Conservation (phyloP, 106 monocot species). For the Apostasia shenzhenica region DNA sequence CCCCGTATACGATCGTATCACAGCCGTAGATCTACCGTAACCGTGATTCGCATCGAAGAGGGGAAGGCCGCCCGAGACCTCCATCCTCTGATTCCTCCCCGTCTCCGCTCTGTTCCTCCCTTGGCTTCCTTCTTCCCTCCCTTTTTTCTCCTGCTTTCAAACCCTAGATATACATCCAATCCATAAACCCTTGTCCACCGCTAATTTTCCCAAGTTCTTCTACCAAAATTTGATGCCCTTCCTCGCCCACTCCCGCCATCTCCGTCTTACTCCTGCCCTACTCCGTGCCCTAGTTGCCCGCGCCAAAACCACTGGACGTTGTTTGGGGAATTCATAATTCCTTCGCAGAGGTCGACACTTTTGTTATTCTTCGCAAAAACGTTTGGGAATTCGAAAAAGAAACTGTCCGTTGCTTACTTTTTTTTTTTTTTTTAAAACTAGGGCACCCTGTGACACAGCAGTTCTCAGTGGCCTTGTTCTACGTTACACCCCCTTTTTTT, state of each 20-base stretch:
- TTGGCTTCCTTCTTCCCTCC: constrained; percentile 13
- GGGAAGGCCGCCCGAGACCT: background rate
- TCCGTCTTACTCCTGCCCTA: constrained; percentile 19
- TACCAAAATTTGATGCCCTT: background rate
- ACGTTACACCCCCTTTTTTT: background rate
- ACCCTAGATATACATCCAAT: constrained; percentile 13
- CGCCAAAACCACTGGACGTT: constrained; percentile 1
- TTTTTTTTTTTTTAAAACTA: constrained; percentile 5
- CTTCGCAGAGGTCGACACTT: background rate
- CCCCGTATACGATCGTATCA: constrained; percentile 6
- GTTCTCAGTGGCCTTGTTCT: background rate
- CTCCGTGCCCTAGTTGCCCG: background rate
- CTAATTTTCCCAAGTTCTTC: background rate
- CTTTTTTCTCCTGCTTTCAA: constrained; percentile 8
- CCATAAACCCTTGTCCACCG: constrained; percentile 1
- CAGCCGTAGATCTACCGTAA: constrained; percentile 10
- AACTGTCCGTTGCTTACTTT: background rate
- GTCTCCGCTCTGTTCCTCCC: background rate
- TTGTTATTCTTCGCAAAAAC: background rate
- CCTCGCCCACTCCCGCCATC: too few species aligned
- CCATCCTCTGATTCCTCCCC: background rate
- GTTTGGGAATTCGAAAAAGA: constrained; percentile 1
- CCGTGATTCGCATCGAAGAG: constrained; percentile 2
- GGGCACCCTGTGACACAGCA: constrained; percentile 14
- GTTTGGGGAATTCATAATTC: background rate